Evolutionary conservation across 1,284 basidiomycete species (phyloP).

Genomic region (Tilletiaria anomala): DNA sequence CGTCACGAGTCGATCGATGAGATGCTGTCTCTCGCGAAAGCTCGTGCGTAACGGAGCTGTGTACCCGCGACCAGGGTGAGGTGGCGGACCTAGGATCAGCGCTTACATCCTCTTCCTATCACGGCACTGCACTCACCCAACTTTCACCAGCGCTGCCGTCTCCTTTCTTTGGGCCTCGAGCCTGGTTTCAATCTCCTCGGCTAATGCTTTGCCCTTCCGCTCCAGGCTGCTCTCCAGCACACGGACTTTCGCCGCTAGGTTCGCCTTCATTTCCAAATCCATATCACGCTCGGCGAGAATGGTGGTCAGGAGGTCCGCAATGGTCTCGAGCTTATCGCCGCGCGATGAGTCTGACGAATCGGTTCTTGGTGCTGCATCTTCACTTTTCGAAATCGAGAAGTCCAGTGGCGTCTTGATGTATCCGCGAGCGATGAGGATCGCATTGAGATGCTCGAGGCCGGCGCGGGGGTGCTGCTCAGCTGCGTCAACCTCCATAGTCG

Average conservation of each 20-base stretch:
- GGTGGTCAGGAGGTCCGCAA: not conserved
- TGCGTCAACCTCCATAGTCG: too few relatives aligned
- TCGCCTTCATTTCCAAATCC: not conserved
- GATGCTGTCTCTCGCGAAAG: too few relatives aligned
- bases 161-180: too few relatives aligned
- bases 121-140: too few relatives aligned
- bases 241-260: not conserved
- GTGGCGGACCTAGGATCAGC: too few relatives aligned
- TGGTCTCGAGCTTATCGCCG: not conserved
- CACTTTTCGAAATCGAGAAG: not conserved
- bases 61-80: too few relatives aligned
- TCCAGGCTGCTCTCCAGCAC: not conserved
- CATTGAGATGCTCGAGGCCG: not conserved
- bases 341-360: not conserved
- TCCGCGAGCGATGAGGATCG: not conserved
- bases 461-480: too few relatives aligned
- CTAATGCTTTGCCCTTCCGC: not conserved
- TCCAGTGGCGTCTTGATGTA: not conserved
- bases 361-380: not conserved
- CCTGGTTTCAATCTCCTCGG: too few relatives aligned
- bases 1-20: not conserved
- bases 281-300: not conserved
- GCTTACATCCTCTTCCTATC: too few relatives aligned
- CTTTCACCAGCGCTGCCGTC: too few relatives aligned
- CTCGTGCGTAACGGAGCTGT: too few relatives aligned